Evolutionary conservation across 495 filamentous ascomycete genomes (phyloP).

Genomic region (Neurospora tetrasperma): DNA sequence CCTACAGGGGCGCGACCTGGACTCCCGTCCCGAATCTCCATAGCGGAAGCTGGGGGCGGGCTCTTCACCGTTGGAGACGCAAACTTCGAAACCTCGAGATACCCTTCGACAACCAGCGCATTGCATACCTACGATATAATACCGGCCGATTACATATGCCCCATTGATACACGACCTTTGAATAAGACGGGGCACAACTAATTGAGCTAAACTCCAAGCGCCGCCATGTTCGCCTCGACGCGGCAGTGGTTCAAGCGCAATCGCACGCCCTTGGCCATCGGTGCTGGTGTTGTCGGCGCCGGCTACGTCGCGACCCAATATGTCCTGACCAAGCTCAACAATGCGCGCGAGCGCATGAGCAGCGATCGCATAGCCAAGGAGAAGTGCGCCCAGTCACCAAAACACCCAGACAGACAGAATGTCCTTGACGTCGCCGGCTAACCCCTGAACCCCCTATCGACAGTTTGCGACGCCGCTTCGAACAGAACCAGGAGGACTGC

Average conservation of each 20-base stretch:
- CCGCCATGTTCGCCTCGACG: slow-evolving; percentile 68
- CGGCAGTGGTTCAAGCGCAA: slow-evolving; percentile 87
- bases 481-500: slow-evolving; percentile 98
- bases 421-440: slow-evolving; percentile 2
- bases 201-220: neutral
- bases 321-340: slow-evolving; percentile 77
- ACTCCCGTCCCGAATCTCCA: neutral
- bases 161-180: neutral
- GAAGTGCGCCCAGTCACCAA: slow-evolving; percentile 52
- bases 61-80: neutral
- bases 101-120: neutral
- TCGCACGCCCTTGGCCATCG: slow-evolving; percentile 78
- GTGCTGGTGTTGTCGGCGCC: slow-evolving; percentile 73
- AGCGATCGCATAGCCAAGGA: slow-evolving; percentile 90
- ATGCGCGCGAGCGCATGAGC: slow-evolving; percentile 89
- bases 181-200: neutral
- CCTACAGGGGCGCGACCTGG: neutral
- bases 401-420: too few relatives aligned
- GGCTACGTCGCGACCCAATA: slow-evolving; percentile 92
- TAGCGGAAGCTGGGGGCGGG: neutral
- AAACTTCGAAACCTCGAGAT: neutral
- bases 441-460: neutral
- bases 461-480: slow-evolving; percentile 87
- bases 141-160: neutral
- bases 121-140: neutral